A percentile compares a stretch with the other conserved stretches of the same genome.
phyloP scores from a whole-genome alignment of 2,329 filamentous ascomycete species.

The Claviceps arundinis region DNA sequence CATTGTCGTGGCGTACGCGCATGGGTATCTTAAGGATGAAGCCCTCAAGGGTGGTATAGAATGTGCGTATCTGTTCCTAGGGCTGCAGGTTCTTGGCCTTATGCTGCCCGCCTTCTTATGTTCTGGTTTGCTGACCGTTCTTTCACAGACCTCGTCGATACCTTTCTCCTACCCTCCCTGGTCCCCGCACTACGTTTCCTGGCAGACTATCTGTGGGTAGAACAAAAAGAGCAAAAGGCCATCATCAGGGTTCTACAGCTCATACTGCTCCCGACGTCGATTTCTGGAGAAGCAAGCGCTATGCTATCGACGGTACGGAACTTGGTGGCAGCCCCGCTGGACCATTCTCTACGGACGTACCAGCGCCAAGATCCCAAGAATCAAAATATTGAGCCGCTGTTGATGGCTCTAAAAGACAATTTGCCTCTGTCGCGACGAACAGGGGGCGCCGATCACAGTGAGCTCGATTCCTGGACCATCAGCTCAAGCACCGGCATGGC shows the following conservation, averaged over 20 bases:
- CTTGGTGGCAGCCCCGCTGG: slow-evolving; percentile 55
- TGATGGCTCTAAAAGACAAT: slow-evolving; percentile 49
- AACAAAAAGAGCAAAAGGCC: slow-evolving; percentile 51
- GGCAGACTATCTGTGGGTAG: slow-evolving; percentile 54
- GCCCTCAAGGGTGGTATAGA: slow-evolving; percentile 63
- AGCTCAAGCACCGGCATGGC: slow-evolving; percentile 42
- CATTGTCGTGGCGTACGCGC: slow-evolving; percentile 56
- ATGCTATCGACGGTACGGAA: slow-evolving; percentile 62
- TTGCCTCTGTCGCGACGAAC: slow-evolving; percentile 47
- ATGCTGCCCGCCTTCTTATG: not conserved
- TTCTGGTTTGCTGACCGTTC: not conserved
- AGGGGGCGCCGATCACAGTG: slow-evolving; percentile 47
- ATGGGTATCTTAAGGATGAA: slow-evolving; percentile 52
- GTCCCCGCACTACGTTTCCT: slow-evolving; percentile 63
- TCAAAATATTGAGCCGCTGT: slow-evolving; percentile 55
- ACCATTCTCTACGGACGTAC: slow-evolving; percentile 52
- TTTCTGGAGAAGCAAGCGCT: slow-evolving; percentile 55
- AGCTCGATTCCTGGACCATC: slow-evolving; percentile 54
- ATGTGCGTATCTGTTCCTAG: slow-evolving; percentile 34
- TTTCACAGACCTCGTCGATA: slow-evolving; percentile 55
- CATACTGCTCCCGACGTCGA: slow-evolving; percentile 55
- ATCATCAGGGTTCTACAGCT: slow-evolving; percentile 60
- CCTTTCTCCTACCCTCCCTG: slow-evolving; percentile 66
- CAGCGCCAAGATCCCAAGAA: slow-evolving; percentile 54
- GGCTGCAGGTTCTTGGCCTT: no score